These are phyloP conservation scores for Nyssa sinensis DNA, from an alignment of 148 eudicot species.

Conservation along the genomic window DNA sequence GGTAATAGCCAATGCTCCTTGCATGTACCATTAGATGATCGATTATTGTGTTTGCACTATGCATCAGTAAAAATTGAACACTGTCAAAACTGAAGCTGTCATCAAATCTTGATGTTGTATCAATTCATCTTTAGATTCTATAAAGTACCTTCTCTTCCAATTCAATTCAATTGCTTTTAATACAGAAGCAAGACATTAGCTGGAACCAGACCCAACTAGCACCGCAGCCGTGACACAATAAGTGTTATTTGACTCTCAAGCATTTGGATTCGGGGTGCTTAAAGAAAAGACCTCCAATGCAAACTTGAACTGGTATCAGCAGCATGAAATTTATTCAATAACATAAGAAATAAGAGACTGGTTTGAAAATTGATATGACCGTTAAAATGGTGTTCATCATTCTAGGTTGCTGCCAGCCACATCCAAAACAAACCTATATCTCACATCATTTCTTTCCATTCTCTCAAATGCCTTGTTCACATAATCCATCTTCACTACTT, in stretches of 20 bases:
- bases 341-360: too few relatives aligned
- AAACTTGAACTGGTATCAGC: too few relatives aligned
- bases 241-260: too few relatives aligned
- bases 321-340: too few relatives aligned
- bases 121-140: too few relatives aligned
- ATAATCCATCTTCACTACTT: conserved; percentile 31
- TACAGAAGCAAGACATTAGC: too few relatives aligned
- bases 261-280: too few relatives aligned
- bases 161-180: too few relatives aligned
- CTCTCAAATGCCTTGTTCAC: conserved; percentile 31
- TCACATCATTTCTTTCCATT: conserved; percentile 32
- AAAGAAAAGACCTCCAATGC: too few relatives aligned
- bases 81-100: neutral
- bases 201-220: too few relatives aligned
- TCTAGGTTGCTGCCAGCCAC: conserved; percentile 30
- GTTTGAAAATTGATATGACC: neutral
- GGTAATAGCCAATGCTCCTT: neutral
- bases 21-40: conserved; percentile 5
- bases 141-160: too few relatives aligned
- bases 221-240: too few relatives aligned
- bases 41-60: neutral
- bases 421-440: conserved; percentile 32
- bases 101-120: neutral
- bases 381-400: neutral
- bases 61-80: neutral